These are phyloP conservation scores for Hanseniaspora meyeri DNA, from an alignment of 805 yeast genomes.

Conservation along the genomic window DNA sequence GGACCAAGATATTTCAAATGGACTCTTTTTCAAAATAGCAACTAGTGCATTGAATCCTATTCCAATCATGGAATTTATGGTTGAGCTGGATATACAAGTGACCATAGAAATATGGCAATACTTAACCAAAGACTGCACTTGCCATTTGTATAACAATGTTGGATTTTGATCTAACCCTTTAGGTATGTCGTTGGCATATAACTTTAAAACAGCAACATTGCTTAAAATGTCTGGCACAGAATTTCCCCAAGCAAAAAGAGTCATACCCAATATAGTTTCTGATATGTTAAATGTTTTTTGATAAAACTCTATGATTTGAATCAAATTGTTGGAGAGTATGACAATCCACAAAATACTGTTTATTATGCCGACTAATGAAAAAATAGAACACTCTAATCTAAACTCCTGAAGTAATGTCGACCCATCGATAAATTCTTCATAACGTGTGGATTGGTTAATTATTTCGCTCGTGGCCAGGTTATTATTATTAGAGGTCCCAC, in stretches of 20 bases:
- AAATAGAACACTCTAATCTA: constrained; percentile 14
- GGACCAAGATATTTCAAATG: constrained; percentile 10
- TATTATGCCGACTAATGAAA: constrained; percentile 20
- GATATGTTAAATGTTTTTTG: constrained; percentile 35
- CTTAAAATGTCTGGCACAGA: constrained; percentile 86
- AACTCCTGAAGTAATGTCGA: constrained; percentile 3
- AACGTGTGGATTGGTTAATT: neutral
- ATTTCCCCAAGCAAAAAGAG: constrained; percentile 87
- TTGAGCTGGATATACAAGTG: constrained; percentile 90
- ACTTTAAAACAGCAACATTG: constrained; percentile 64
- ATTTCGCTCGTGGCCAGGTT: constrained; percentile 15
- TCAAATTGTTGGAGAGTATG: constrained; percentile 26
- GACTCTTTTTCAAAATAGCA: constrained; percentile 24
- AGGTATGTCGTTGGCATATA: constrained; percentile 27
- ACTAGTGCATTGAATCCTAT: constrained; percentile 66
- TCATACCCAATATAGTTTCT: constrained; percentile 80
- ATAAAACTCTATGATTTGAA: constrained; percentile 27
- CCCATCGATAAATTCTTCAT: constrained; percentile 8
- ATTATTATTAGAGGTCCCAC: constrained; percentile 6
- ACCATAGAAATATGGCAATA: constrained; percentile 82
- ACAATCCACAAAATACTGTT: constrained; percentile 28
- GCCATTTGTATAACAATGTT: constrained; percentile 13
- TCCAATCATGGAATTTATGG: constrained; percentile 67
- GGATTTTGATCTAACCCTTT: constrained; percentile 17
- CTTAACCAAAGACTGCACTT: constrained; percentile 34